A percentile compares a stretch with the other conserved stretches of the same genome.
Evolutionary conservation across 768 basidiomycete species (phyloP).

Genomic region (Rhodotorula toruloides): DNA sequence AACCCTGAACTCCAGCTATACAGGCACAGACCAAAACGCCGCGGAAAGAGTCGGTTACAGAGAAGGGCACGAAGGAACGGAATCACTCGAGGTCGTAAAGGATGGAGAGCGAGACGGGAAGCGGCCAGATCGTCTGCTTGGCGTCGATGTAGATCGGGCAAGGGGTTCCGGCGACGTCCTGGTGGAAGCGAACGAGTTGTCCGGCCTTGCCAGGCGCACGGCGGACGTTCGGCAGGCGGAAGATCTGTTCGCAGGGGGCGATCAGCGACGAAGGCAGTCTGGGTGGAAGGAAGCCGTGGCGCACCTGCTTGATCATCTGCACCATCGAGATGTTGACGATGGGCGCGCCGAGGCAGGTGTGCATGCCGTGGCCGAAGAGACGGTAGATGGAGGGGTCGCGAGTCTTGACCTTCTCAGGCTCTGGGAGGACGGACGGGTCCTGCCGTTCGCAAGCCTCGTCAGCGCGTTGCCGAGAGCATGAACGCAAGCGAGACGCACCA

Average conservation of each 20-base stretch:
- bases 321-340: slow-evolving; percentile 7
- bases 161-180: slow-evolving; percentile 4
- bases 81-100: slow-evolving; percentile 6
- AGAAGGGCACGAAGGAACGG: neutral
- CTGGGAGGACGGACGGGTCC: slow-evolving; percentile 21
- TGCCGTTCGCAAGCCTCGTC: neutral
- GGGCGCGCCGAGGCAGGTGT: slow-evolving; percentile 17
- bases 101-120: slow-evolving; percentile 17
- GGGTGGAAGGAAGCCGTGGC: neutral
- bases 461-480: neutral
- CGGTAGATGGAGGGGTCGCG: slow-evolving; percentile 14
- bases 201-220: slow-evolving; percentile 24
- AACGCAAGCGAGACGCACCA: neutral
- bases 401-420: slow-evolving; percentile 3
- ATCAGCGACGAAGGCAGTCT: neutral
- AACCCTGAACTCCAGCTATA: too few relatives aligned
- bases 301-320: slow-evolving; percentile 5
- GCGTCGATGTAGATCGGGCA: slow-evolving; percentile 6
- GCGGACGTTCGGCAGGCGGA: slow-evolving; percentile 14
- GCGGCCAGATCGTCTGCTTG: neutral
- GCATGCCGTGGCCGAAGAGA: slow-evolving; percentile 20
- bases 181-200: neutral
- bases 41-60: neutral
- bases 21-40: neutral
- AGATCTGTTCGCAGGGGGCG: neutral